phyloP scores from a whole-genome alignment of 805 yeast genomes.

The Candida namnaoensis region DNA sequence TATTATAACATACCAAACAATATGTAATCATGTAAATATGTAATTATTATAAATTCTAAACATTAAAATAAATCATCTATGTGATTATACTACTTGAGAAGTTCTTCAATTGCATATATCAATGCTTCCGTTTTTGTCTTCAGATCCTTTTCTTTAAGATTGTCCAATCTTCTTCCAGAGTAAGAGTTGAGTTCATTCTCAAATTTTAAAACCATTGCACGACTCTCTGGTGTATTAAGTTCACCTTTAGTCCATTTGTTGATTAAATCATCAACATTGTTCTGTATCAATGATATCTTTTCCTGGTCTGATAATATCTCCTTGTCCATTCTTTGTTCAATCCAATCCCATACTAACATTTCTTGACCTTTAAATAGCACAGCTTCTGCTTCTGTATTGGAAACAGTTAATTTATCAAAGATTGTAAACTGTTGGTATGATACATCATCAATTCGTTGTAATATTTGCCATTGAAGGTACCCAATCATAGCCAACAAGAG shows the following conservation, averaged over 20 bases:
- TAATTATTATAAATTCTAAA: too few species aligned
- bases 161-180: background rate
- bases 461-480: constrained; percentile 8
- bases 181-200: constrained; percentile 7
- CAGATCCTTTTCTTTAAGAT: background rate
- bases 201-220: constrained; percentile 6
- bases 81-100: too few species aligned
- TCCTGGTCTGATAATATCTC: constrained; percentile 2
- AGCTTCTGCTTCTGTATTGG: constrained; percentile 1
- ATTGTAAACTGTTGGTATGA: constrained; percentile 1
- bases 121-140: background rate
- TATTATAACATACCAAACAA: too few species aligned
- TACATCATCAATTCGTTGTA: constrained; percentile 1
- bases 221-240: constrained; percentile 8
- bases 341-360: constrained; percentile 18
- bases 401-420: background rate
- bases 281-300: constrained; percentile 2
- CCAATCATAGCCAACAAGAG: constrained; percentile 4
- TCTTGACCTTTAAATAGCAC: constrained; percentile 13
- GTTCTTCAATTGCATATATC: background rate
- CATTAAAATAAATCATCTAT: too few species aligned
- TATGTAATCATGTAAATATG: too few species aligned
- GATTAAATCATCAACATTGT: constrained; percentile 14
- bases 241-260: constrained; percentile 13
- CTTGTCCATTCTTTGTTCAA: constrained; percentile 17